Evolutionary conservation across 371 early-diverging fungal genomes (phyloP).

Genomic region (Actinomortierella wolfii): DNA sequence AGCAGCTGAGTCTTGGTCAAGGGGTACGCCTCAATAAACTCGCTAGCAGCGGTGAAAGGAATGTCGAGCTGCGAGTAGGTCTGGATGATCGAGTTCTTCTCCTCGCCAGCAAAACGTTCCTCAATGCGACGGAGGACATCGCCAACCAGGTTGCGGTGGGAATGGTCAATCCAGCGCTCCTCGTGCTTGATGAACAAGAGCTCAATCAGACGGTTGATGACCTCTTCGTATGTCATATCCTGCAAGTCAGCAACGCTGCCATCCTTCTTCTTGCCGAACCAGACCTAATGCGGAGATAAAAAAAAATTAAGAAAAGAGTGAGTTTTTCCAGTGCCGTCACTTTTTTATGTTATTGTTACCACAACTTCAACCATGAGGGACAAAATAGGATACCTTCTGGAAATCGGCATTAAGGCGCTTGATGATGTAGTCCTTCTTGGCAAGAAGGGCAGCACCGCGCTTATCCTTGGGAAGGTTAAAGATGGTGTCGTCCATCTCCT

Average conservation of each 20-base stretch:
- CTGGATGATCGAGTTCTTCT: constrained; percentile 70
- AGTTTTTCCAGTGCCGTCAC: neutral
- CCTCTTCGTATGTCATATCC: constrained; percentile 95
- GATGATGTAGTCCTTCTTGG: constrained; percentile 93
- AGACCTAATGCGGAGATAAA: constrained; percentile 64
- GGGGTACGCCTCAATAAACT: constrained; percentile 85
- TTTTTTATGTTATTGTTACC: no score
- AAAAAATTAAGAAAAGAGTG: neutral
- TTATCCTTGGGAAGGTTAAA: constrained; percentile 90
- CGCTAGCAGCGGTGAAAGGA: constrained; percentile 69
- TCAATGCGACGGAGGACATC: constrained; percentile 91
- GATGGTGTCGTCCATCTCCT: constrained; percentile 93
- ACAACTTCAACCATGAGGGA: no score
- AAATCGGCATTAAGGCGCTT: constrained; percentile 89
- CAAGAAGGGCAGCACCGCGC: constrained; percentile 77
- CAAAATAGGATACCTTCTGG: constrained; percentile 61
- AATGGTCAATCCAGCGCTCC: constrained; percentile 86
- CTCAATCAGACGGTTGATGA: constrained; percentile 82
- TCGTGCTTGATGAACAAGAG: constrained; percentile 83
- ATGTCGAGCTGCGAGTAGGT: constrained; percentile 70
- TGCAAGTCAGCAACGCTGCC: constrained; percentile 79
- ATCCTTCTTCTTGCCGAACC: constrained; percentile 90
- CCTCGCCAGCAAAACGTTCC: constrained; percentile 81
- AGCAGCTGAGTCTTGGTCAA: constrained; percentile 77
- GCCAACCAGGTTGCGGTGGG: constrained; percentile 82